These are phyloP conservation scores for Gaertneriomyces semiglobifer DNA, from an alignment of 192 early-diverging fungal species.

Conservation along the genomic window DNA sequence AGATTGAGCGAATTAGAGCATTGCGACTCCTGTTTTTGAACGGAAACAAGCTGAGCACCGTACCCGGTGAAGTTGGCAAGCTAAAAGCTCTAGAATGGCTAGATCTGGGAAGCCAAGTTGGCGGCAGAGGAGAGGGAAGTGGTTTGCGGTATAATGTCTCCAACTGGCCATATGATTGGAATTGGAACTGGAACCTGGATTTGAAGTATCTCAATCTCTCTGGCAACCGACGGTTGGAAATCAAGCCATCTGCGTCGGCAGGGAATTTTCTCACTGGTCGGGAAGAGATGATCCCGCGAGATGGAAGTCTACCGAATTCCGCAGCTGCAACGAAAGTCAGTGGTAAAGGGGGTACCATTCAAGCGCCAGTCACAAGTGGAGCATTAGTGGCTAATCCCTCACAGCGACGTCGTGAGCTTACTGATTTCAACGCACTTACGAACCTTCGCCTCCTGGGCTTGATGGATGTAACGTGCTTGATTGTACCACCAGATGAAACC, in stretches of 20 bases:
- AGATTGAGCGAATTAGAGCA: conserved; percentile 69
- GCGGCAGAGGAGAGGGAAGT: conserved; percentile 40
- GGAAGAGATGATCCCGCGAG: neutral
- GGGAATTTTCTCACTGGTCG: conserved; percentile 11
- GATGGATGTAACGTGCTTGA: conserved; percentile 86
- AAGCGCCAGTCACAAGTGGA: conserved; percentile 28
- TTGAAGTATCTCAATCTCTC: conserved; percentile 87
- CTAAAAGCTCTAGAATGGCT: conserved; percentile 71
- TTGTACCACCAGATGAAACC: conserved; percentile 77
- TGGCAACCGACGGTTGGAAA: conserved; percentile 84
- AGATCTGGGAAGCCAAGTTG: conserved; percentile 80
- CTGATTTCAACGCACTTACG: conserved; percentile 74
- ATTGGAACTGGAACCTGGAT: conserved; percentile 92
- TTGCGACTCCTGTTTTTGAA: conserved; percentile 79
- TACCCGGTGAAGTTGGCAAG: conserved; percentile 88
- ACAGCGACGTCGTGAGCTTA: conserved; percentile 45
- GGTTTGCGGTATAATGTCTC: conserved; percentile 86
- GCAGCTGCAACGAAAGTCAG: conserved; percentile 26
- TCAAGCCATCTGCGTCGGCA: conserved; percentile 52
- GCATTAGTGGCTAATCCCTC: conserved; percentile 40
- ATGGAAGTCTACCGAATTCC: conserved; percentile 33
- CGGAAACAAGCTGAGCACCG: conserved; percentile 83
- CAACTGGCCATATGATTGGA: conserved; percentile 96
- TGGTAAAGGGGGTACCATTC: conserved; percentile 30
- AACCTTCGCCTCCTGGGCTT: conserved; percentile 78